phyloP scores from a whole-genome alignment of 129 eudicot genomes.

The Flaveria bidentis region DNA sequence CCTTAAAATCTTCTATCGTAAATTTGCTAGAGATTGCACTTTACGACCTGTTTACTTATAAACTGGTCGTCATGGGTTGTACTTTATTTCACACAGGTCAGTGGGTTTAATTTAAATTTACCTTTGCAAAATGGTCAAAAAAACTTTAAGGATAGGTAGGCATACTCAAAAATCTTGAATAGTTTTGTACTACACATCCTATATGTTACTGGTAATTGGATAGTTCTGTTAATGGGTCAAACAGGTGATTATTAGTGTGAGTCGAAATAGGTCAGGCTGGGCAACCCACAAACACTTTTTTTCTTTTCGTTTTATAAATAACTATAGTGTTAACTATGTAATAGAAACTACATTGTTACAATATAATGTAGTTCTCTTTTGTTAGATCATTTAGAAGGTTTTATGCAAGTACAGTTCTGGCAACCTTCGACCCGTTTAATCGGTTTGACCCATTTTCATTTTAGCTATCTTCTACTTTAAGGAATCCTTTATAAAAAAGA shows the following conservation, averaged over 20 bases:
- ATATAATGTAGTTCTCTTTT: background rate
- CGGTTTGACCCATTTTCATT: background rate
- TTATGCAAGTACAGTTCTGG: background rate
- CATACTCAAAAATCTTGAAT: background rate
- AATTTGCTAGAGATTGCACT: background rate
- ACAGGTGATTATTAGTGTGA: background rate
- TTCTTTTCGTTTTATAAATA: background rate
- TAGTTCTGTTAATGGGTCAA: background rate
- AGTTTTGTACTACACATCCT: background rate
- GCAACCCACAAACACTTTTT: background rate
- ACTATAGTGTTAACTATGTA: background rate
- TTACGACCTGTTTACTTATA: too few species aligned
- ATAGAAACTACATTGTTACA: background rate
- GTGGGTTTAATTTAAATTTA: background rate
- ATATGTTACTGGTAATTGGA: background rate
- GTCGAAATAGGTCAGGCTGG: background rate
- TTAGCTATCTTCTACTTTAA: background rate
- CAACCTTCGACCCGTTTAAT: background rate
- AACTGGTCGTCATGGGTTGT: background rate
- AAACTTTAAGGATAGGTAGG: background rate
- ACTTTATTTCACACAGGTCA: slow-evolving; percentile 3
- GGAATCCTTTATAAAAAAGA: background rate
- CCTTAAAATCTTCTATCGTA: background rate
- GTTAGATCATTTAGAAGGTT: background rate
- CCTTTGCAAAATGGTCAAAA: background rate